A percentile compares a stretch with the other conserved stretches of the same genome.
These are phyloP conservation scores for Puccinia coronata DNA, from an alignment of 1,284 basidiomycete genomes.

Conservation along the genomic window DNA sequence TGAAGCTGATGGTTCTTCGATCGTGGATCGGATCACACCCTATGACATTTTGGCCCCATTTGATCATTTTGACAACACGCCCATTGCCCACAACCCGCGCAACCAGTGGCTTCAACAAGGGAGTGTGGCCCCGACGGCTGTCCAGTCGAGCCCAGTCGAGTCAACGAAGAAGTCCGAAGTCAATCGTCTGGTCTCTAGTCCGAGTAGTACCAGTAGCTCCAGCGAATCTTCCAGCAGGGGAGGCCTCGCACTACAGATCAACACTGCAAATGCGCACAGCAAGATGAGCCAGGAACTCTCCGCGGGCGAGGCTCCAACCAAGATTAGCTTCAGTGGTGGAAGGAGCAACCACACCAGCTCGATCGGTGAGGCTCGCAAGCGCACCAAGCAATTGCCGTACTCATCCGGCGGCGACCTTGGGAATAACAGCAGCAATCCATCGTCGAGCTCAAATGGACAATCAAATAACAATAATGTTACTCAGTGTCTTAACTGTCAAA, in stretches of 20 bases:
- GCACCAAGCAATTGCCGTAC: constrained; percentile 39
- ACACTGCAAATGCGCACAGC: not conserved
- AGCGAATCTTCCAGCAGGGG: constrained; percentile 15
- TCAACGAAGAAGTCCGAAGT: not conserved
- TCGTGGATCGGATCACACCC: constrained; percentile 10
- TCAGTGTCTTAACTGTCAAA: constrained; percentile 35
- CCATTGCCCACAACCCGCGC: not conserved
- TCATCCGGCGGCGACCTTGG: not conserved
- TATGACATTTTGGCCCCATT: not conserved
- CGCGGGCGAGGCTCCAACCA: not conserved
- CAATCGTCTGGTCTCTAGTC: not conserved
- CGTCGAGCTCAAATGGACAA: not conserved
- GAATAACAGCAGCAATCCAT: not conserved
- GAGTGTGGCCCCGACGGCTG: constrained; percentile 14
- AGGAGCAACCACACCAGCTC: constrained; percentile 25
- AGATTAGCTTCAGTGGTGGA: constrained; percentile 36
- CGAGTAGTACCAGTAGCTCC: constrained; percentile 10
- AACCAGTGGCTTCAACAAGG: constrained; percentile 19
- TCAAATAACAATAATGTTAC: not conserved
- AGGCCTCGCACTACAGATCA: not conserved
- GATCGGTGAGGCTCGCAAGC: constrained; percentile 44
- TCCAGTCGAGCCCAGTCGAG: not conserved
- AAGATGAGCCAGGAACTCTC: not conserved
- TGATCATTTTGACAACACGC: constrained; percentile 4
- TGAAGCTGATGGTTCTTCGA: not conserved